phyloP scores from a whole-genome alignment of 164 flowering plant genomes.

The Annona cherimola region DNA sequence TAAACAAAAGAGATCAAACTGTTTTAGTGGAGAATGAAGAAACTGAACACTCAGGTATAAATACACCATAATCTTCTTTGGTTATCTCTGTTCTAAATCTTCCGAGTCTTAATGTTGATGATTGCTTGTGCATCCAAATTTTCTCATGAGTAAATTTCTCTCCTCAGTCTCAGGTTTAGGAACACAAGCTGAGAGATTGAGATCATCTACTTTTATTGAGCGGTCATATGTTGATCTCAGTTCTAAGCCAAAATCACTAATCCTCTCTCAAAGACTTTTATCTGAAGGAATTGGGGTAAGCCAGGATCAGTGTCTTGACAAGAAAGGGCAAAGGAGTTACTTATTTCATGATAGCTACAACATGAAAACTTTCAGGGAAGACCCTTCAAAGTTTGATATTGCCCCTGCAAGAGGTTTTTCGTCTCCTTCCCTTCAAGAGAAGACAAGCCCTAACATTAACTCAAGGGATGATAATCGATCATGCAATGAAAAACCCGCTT shows the following conservation, averaged over 20 bases:
- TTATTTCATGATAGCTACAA: constrained; percentile 1
- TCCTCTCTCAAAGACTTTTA: constrained; percentile 9
- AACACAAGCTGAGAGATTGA: constrained; percentile 15
- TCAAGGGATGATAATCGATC: background rate
- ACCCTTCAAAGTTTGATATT: background rate
- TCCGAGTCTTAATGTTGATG: constrained; percentile 12
- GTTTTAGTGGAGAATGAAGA: constrained; percentile 23
- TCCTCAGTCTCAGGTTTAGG: constrained; percentile 35
- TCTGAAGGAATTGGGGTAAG: constrained; percentile 19
- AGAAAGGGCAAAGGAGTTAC: constrained; percentile 16
- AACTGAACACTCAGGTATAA: constrained; percentile 30
- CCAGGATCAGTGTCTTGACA: constrained; percentile 17
- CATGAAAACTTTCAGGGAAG: background rate
- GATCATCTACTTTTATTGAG: constrained; percentile 9
- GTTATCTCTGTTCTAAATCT: background rate
- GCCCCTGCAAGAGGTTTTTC: constrained; percentile 2
- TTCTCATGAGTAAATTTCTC: constrained; percentile 24
- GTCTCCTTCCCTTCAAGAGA: constrained; percentile 12
- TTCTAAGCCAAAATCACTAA: constrained; percentile 6
- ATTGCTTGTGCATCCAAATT: background rate
- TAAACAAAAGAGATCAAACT: constrained; percentile 21
- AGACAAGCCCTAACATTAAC: constrained; percentile 6
- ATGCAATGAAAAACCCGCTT: background rate
- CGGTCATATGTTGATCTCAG: constrained; percentile 11
- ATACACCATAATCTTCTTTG: constrained; percentile 27